phyloP scores from a whole-genome alignment of 345 rosid species.

The Barbarea vulgaris region DNA sequence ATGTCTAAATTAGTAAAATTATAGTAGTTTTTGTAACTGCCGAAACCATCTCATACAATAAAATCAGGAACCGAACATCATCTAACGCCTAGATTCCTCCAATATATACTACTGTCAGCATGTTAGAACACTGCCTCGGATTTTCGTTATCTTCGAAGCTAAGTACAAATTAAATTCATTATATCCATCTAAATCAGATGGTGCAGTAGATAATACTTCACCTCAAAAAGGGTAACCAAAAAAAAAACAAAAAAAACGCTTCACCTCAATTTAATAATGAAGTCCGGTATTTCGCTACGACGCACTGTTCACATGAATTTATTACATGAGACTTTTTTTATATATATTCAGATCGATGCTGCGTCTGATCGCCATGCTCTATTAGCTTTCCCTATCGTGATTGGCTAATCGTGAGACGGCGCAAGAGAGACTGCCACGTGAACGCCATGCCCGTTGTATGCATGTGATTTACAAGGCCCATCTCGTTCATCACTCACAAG shows the following conservation, averaged over 20 bases:
- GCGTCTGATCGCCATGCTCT: slow-evolving; percentile 30
- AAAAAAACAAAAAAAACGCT: background rate
- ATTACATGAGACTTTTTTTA: too few relatives aligned
- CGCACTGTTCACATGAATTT: slow-evolving; percentile 34
- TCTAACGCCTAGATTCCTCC: background rate
- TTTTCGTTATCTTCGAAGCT: background rate
- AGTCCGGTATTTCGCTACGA: background rate
- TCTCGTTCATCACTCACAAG: slow-evolving; percentile 24
- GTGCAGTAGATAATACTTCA: background rate
- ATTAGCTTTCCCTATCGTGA: slow-evolving; percentile 17
- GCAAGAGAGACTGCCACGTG: slow-evolving; percentile 39
- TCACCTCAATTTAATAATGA: background rate
- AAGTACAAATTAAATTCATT: background rate
- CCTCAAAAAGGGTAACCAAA: background rate
- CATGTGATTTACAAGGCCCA: slow-evolving; percentile 27
- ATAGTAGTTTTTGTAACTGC: too few relatives aligned
- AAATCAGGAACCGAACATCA: too few relatives aligned
- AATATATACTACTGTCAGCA: too few relatives aligned
- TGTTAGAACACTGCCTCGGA: too few relatives aligned
- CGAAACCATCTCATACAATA: too few relatives aligned
- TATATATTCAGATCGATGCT: slow-evolving; percentile 26
- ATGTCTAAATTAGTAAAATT: too few relatives aligned
- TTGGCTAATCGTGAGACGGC: slow-evolving; percentile 27
- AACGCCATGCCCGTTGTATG: slow-evolving; percentile 27
- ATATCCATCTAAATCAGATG: background rate